Conservation (phyloP, 306 rosid genomes). For the Lathyrus tuberosus region DNA sequence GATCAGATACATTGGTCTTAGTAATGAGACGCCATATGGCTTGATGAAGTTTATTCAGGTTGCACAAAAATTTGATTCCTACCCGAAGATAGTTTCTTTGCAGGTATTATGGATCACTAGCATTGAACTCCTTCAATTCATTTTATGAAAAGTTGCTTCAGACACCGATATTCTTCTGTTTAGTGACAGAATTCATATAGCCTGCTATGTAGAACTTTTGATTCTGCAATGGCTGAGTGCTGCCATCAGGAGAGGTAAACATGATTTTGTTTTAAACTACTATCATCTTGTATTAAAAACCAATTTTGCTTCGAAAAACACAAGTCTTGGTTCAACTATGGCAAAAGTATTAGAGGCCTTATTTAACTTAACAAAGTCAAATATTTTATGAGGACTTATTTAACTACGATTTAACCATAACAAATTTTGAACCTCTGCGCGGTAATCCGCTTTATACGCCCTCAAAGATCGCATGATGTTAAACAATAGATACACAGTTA, state of each 20-base stretch:
- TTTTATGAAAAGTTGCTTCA: constrained; percentile 28
- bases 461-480: too few relatives aligned
- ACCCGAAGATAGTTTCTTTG: constrained; percentile 69
- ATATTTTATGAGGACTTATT: too few relatives aligned
- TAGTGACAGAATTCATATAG: constrained; percentile 78
- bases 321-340: too few relatives aligned
- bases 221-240: constrained; percentile 87
- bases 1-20: constrained; percentile 84
- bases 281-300: too few relatives aligned
- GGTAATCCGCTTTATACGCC: too few relatives aligned
- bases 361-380: too few relatives aligned
- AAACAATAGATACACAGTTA: too few relatives aligned
- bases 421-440: too few relatives aligned
- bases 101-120: constrained; percentile 62
- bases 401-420: too few relatives aligned
- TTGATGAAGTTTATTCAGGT: constrained; percentile 84
- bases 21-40: constrained; percentile 95
- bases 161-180: constrained; percentile 39
- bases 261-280: too few relatives aligned
- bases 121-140: constrained; percentile 1
- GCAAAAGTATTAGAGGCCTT: too few relatives aligned
- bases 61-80: constrained; percentile 52
- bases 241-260: constrained; percentile 89
- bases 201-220: constrained; percentile 84
- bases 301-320: too few relatives aligned